phyloP scores from a whole-genome alignment of 805 yeast genomes.

The Metschnikowia shivogae region DNA sequence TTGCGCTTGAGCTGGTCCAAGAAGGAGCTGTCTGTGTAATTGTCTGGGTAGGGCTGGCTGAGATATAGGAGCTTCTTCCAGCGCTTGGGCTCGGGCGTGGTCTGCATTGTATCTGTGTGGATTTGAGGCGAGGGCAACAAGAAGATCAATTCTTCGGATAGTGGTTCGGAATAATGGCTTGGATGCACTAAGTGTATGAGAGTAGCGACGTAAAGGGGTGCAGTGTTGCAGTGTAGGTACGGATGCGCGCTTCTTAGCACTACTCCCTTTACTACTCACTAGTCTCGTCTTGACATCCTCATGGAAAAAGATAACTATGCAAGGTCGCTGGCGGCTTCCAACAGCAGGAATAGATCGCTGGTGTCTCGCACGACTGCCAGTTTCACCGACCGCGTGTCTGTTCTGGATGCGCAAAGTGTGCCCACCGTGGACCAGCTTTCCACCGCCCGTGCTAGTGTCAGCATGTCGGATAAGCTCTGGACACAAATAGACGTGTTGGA shows the following conservation, averaged over 20 bases:
- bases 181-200: too few relatives aligned
- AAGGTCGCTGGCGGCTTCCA: conserved; percentile 9
- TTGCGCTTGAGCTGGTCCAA: conserved; percentile 76
- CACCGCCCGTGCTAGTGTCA: conserved; percentile 54
- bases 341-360: conserved; percentile 2
- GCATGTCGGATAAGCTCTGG: conserved; percentile 77
- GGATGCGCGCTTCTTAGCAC: too few relatives aligned
- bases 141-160: too few relatives aligned
- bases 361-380: conserved; percentile 20
- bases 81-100: not conserved
- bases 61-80: conserved; percentile 89
- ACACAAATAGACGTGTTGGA: conserved; percentile 82
- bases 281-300: too few relatives aligned
- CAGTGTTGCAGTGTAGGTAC: too few relatives aligned
- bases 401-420: conserved; percentile 16
- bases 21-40: conserved; percentile 79
- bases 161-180: too few relatives aligned
- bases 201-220: too few relatives aligned
- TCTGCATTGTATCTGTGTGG: not conserved
- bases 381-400: conserved; percentile 15
- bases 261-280: too few relatives aligned
- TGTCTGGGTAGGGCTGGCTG: conserved; percentile 84
- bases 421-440: conserved; percentile 47
- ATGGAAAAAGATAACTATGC: not conserved
- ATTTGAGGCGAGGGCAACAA: too few relatives aligned